Evolutionary conservation across 2,329 filamentous ascomycete species (phyloP).

Genomic region (Parasarocladium wereldwijsianum): DNA sequence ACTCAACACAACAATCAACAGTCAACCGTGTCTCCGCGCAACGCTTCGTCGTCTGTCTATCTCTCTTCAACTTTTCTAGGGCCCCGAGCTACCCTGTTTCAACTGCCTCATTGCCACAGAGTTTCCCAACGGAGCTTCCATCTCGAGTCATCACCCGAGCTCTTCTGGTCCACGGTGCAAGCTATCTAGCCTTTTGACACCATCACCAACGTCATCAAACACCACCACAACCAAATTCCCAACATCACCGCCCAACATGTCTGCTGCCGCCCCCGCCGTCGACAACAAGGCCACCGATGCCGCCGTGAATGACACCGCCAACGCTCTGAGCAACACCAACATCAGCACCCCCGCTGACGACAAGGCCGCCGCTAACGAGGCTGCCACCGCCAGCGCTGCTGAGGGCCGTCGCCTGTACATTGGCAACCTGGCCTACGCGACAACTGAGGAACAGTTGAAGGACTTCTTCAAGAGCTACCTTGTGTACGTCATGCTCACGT

Average conservation of each 20-base stretch:
- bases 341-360: slow-evolving; percentile 38
- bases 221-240: too few relatives aligned
- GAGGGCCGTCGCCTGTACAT: slow-evolving; percentile 99
- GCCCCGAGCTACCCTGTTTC: slow-evolving; percentile 75
- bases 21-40: slow-evolving; percentile 31
- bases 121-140: slow-evolving; percentile 32
- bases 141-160: slow-evolving; percentile 25
- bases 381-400: slow-evolving; percentile 90
- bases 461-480: slow-evolving; percentile 99
- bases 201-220: slow-evolving; percentile 22
- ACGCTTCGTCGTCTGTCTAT: slow-evolving; percentile 31
- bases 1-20: slow-evolving; percentile 28
- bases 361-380: slow-evolving; percentile 61
- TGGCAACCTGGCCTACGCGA: slow-evolving; percentile 99
- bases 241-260: slow-evolving; percentile 56
- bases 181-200: slow-evolving; percentile 28
- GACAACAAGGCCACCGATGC: slow-evolving; percentile 47
- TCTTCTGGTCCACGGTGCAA: slow-evolving; percentile 22
- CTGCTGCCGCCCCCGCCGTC: slow-evolving; percentile 48
- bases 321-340: slow-evolving; percentile 57
- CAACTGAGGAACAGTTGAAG: slow-evolving; percentile 99
- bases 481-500: slow-evolving; percentile 56
- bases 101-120: slow-evolving; percentile 41
- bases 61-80: slow-evolving; percentile 45
- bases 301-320: slow-evolving; percentile 67